phyloP scores from a whole-genome alignment of 2,329 filamentous ascomycete genomes.

The Trichoderma aggressivum region DNA sequence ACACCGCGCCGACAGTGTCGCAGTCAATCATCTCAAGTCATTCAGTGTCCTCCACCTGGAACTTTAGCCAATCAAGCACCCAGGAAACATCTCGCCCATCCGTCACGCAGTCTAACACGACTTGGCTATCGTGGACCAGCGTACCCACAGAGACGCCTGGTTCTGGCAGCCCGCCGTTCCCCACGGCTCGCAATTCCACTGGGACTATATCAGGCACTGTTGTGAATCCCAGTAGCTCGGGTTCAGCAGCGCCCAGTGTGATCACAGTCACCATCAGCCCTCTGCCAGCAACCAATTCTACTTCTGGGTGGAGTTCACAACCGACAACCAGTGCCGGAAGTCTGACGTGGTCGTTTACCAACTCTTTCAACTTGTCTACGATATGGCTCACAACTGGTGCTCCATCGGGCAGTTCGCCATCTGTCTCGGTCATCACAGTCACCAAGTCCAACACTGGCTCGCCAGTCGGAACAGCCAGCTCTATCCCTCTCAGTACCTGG shows the following conservation, averaged over 20 bases:
- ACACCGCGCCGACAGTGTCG: constrained; percentile 13
- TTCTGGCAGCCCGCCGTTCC: constrained; percentile 9
- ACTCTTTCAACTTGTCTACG: constrained; percentile 12
- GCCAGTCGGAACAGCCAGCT: neutral
- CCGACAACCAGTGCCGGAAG: neutral
- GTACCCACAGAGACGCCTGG: neutral
- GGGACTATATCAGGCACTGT: constrained; percentile 5
- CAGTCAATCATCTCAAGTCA: constrained; percentile 9
- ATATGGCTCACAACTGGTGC: neutral
- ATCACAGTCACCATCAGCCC: constrained; percentile 14
- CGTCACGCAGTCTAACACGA: neutral
- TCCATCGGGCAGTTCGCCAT: neutral
- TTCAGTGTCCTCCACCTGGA: neutral
- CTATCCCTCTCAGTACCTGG: neutral
- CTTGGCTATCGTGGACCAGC: constrained; percentile 4
- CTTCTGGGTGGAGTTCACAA: neutral
- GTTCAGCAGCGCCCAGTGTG: neutral
- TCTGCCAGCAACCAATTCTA: constrained; percentile 13
- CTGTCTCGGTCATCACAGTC: neutral
- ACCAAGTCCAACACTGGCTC: neutral
- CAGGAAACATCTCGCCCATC: neutral
- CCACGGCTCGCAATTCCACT: constrained; percentile 10
- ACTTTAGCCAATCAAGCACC: neutral
- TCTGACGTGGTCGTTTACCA: constrained; percentile 11
- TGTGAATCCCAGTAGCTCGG: neutral